Conservation (phyloP, 2,329 filamentous ascomycete species). For the Penicillium sp. region DNA sequence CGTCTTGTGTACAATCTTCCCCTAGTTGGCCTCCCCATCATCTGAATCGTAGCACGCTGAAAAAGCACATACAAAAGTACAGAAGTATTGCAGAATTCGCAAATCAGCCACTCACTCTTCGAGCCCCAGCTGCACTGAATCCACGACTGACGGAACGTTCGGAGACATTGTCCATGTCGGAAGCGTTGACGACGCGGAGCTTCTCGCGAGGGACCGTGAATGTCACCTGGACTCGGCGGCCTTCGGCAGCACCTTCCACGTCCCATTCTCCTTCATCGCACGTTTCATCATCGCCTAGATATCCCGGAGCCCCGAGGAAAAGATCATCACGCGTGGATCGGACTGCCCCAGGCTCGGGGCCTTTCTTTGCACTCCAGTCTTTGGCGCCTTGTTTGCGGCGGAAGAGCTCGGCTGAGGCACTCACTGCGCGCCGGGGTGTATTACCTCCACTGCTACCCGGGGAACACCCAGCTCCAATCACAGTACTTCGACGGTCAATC, state of each 20-base stretch:
- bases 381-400: conserved; percentile 48
- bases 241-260: conserved; percentile 66
- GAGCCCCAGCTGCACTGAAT: conserved; percentile 12
- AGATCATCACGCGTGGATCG: conserved; percentile 24
- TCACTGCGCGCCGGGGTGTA: conserved; percentile 43
- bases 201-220: conserved; percentile 88
- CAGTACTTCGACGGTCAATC: conserved; percentile 24
- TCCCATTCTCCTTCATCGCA: conserved; percentile 57
- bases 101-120: conserved; percentile 15
- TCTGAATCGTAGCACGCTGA: conserved; percentile 3
- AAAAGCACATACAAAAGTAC: conserved; percentile 8
- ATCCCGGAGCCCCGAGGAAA: conserved; percentile 23
- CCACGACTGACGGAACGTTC: conserved; percentile 25
- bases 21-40: neutral
- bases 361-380: conserved; percentile 47
- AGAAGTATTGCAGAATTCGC: conserved; percentile 8
- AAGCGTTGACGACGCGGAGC: conserved; percentile 82
- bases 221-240: conserved; percentile 71
- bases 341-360: conserved; percentile 17
- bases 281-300: conserved; percentile 24
- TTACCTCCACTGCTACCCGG: conserved; percentile 9
- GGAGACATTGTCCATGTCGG: conserved; percentile 32
- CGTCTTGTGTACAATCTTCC: conserved; percentile 11
- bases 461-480: conserved; percentile 14
- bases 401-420: conserved; percentile 45